Base-by-base conservation (phyloP, 1,139 yeast species). In the Protomyces lactucae-debilis region DNA sequence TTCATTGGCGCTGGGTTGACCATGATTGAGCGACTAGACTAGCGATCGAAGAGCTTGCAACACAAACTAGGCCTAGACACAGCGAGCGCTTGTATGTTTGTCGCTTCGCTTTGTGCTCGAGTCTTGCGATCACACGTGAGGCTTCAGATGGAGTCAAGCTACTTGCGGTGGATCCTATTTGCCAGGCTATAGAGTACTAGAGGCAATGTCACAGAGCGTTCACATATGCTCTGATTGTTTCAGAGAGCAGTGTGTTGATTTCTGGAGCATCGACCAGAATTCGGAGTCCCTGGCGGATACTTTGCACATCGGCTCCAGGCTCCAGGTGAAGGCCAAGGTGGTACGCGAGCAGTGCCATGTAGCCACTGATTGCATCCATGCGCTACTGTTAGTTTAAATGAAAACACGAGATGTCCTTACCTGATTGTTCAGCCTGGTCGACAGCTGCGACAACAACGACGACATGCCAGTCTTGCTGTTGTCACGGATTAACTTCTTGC, bases 1-100 rank as follows among this genome's bases (percentile, higher is more conserved):
- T 81, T 65, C 36, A 69, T 66, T 12, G 72, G 69, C 3, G 71
- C 67, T 67, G 63, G 52, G 16, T 55, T 48, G 52, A 59, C 54
- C 18, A 39, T 54, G 36, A 37, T n/a, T 16, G 0, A 4, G 32
- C 32, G 32, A 4, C 8, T 28, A 6, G 32, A 28, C 8, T 28
- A 6, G 8, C 8, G 32, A 28, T 3, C 32, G 32, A 5, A 28
- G 8, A 28, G 32, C 32, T 28, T 28, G 32, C 8, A 28, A 5
- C 8, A 3, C 32, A 6, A 6, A 28, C 32, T 28, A 28, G 32
- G 8, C 32, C 32, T 28, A 1, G 8, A 28, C 8, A 6, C 32
- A 3, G 8, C 8, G 32, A 28, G 32, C 32, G 32, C 8, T 28
- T 28, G 32, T 28, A 28, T 28, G 32, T 28, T 4, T 28, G 32